Percentiles rank a stretch among this genome's conserved stretches.
These are phyloP conservation scores for Microdochium paspali DNA, from an alignment of 2,329 filamentous ascomycete genomes.

Conservation along the genomic window DNA sequence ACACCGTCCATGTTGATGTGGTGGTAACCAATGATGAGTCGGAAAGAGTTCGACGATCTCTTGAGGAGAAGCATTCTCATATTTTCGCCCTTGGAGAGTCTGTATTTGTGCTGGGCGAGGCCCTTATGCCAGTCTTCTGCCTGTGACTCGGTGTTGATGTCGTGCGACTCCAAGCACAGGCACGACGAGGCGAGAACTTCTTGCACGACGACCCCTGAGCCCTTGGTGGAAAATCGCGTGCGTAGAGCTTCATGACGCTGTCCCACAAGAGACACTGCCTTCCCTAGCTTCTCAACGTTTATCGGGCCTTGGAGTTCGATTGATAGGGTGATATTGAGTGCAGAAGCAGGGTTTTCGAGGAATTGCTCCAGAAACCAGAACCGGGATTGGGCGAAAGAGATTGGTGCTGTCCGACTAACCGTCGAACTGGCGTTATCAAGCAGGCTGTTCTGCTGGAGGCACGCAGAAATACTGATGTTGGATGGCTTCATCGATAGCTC, in stretches of 20 bases:
- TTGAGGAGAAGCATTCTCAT: constrained; percentile 24
- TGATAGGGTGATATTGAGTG: constrained; percentile 26
- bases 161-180: constrained; percentile 14
- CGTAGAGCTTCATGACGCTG: constrained; percentile 22
- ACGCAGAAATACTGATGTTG: too few relatives aligned
- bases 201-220: too few relatives aligned
- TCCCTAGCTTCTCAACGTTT: constrained; percentile 14
- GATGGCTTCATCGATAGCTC: too few relatives aligned
- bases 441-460: too few relatives aligned
- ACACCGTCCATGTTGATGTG: constrained; percentile 42
- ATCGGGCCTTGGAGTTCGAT: constrained; percentile 22
- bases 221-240: constrained; percentile 23
- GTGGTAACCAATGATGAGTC: constrained; percentile 32
- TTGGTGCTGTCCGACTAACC: constrained; percentile 12
- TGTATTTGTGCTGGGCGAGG: constrained; percentile 20
- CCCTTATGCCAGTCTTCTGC: constrained; percentile 20
- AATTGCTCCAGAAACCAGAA: constrained; percentile 27
- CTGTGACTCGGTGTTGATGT: constrained; percentile 10
- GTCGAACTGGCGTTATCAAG: too few relatives aligned
- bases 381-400: constrained; percentile 27
- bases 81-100: constrained; percentile 24
- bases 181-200: constrained; percentile 13
- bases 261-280: constrained; percentile 21
- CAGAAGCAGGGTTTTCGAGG: constrained; percentile 24
- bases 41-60: constrained; percentile 20